Evolutionary conservation across 805 yeast species (phyloP).

Genomic region (Starmerella ratchasimensis): DNA sequence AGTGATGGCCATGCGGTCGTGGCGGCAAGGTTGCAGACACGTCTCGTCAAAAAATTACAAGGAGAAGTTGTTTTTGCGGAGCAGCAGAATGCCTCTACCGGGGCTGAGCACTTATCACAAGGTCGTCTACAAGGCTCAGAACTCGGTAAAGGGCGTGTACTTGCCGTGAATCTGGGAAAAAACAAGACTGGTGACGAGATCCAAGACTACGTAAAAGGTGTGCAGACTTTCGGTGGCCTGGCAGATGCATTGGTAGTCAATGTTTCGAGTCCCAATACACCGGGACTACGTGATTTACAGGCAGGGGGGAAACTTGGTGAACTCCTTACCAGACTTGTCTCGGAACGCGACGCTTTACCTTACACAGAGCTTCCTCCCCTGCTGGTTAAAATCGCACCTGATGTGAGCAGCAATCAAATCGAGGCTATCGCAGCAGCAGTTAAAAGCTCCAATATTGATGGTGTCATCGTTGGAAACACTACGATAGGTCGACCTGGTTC

Average conservation of each 20-base stretch:
- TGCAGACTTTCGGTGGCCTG: constrained; percentile 59
- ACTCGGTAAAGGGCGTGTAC: constrained; percentile 28
- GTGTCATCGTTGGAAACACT: constrained; percentile 84
- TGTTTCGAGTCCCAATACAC: constrained; percentile 92
- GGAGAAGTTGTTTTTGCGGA: too few relatives aligned
- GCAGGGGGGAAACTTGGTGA: constrained; percentile 56
- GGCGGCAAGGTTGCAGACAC: constrained; percentile 46
- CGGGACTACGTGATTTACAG: constrained; percentile 82
- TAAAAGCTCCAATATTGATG: constrained; percentile 65
- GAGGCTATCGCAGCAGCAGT: constrained; percentile 73
- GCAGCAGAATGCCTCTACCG: constrained; percentile 18
- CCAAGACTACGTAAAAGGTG: constrained; percentile 74
- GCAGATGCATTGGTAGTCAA: constrained; percentile 86
- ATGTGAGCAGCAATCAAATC: constrained; percentile 67
- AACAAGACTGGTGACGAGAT: constrained; percentile 87
- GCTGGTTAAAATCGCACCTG: constrained; percentile 88
- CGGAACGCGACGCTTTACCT: constrained; percentile 47
- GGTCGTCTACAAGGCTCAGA: too few relatives aligned
- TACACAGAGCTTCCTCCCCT: constrained; percentile 53
- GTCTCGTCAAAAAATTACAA: constrained; percentile 28
- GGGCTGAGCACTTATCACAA: not conserved
- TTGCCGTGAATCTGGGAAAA: constrained; percentile 82
- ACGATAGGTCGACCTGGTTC: constrained; percentile 68
- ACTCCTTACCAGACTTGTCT: constrained; percentile 52
- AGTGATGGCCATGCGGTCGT: constrained; percentile 77